Conservation (phyloP, 129 eudicot genomes). For the Apium graveolens region DNA sequence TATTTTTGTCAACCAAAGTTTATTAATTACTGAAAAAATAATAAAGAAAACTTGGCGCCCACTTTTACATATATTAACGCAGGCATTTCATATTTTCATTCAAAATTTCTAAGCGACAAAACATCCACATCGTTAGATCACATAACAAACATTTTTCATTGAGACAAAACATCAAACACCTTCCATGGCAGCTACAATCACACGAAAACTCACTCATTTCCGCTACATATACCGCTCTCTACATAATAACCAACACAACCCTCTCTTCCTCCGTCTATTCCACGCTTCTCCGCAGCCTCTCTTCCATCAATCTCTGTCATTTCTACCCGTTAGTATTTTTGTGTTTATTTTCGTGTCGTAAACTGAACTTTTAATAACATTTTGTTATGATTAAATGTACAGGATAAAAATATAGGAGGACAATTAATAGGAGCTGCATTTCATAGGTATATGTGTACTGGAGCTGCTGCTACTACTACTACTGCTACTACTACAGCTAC, state of each 20-base stretch:
- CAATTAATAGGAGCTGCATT: slow-evolving; percentile 19
- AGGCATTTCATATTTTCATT: background rate
- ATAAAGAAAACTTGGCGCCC: too few species aligned
- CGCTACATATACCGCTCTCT: slow-evolving; percentile 26
- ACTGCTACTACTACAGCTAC: slow-evolving; percentile 11
- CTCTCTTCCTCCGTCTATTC: slow-evolving; percentile 20
- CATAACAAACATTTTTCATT: background rate
- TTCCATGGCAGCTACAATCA: slow-evolving; percentile 21
- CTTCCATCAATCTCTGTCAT: slow-evolving; percentile 16
- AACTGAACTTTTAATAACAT: too few species aligned
- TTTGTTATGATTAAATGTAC: background rate
- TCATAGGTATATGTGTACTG: slow-evolving; percentile 41
- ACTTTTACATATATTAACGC: too few species aligned
- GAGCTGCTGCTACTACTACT: slow-evolving; percentile 19
- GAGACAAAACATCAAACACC: slow-evolving; percentile 10
- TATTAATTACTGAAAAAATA: too few species aligned
- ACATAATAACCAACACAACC: slow-evolving; percentile 13
- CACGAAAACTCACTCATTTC: slow-evolving; percentile 25
- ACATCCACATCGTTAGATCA: background rate
- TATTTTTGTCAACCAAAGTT: too few species aligned
- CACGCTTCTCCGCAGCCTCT: slow-evolving; percentile 17
- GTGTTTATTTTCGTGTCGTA: background rate
- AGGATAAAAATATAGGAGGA: background rate
- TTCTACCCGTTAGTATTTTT: slow-evolving; percentile 22
- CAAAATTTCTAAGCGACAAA: background rate